Evolutionary conservation across 768 basidiomycete genomes (phyloP).

Genomic region (Fomitopsis serialis): DNA sequence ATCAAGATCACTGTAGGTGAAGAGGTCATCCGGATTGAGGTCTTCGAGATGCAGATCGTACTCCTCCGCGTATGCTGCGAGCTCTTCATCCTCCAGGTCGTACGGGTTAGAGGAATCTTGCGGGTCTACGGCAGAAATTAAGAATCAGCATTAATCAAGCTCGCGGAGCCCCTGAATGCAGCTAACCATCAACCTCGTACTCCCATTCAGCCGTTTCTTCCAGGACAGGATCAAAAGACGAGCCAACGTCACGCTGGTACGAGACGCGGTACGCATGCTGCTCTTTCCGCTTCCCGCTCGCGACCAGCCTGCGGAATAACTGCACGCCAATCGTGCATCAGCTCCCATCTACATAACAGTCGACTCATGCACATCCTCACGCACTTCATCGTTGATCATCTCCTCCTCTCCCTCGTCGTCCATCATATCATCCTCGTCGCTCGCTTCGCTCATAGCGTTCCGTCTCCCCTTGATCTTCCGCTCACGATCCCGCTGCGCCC

Average conservation of each 20-base stretch:
- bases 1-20: constrained; percentile 22
- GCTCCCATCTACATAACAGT: not conserved
- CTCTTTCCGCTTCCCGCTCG: constrained; percentile 43
- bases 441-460: constrained; percentile 29
- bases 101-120: constrained; percentile 29
- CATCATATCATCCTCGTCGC: constrained; percentile 50
- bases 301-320: constrained; percentile 66
- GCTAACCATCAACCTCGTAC: constrained; percentile 39
- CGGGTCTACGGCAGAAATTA: no score
- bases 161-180: no score
- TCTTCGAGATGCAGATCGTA: constrained; percentile 26
- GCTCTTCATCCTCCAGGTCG: constrained; percentile 52
- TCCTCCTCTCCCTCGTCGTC: constrained; percentile 49
- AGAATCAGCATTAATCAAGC: no score
- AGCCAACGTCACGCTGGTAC: constrained; percentile 65
- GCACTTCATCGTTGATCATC: constrained; percentile 60
- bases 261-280: constrained; percentile 56
- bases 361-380: constrained; percentile 1
- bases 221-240: constrained; percentile 70
- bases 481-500: constrained; percentile 51
- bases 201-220: constrained; percentile 65
- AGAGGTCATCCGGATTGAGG: constrained; percentile 21
- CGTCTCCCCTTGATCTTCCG: constrained; percentile 36
- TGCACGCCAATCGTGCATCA: constrained; percentile 19
- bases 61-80: constrained; percentile 56